phyloP scores from a whole-genome alignment of 1,284 basidiomycete genomes.

The Fomitopsis palustris region DNA sequence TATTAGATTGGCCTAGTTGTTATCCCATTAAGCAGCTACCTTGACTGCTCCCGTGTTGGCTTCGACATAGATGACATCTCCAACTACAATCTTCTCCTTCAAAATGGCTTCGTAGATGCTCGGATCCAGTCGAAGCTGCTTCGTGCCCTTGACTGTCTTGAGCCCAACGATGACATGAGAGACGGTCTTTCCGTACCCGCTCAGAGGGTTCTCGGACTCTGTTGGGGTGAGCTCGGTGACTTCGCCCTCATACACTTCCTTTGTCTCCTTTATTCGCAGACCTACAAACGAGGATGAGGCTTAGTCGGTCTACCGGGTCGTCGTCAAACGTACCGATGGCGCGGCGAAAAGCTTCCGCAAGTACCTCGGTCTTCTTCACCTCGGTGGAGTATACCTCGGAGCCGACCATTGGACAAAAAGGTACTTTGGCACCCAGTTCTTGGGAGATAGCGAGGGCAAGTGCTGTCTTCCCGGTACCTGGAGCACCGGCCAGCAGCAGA shows the following conservation, averaged over 20 bases:
- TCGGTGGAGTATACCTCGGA: conserved; percentile 96
- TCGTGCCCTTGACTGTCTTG: conserved; percentile 98
- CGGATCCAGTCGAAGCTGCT: conserved; percentile 93
- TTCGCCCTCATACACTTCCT: conserved; percentile 98
- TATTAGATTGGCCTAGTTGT: not conserved
- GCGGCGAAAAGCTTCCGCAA: conserved; percentile 93
- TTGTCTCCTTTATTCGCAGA: conserved; percentile 95
- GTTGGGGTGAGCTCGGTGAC: conserved; percentile 96
- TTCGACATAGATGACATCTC: conserved; percentile 97
- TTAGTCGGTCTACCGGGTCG: conserved; percentile 1
- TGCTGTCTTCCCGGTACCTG: conserved; percentile 95
- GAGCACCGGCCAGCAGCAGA: conserved; percentile 83
- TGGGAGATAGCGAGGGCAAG: conserved; percentile 92
- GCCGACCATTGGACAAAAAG: conserved; percentile 98
- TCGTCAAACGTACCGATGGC: conserved; percentile 82
- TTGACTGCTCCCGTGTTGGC: conserved; percentile 95
- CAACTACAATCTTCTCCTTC: conserved; percentile 96
- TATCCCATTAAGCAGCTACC: conserved; percentile 39
- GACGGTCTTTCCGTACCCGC: conserved; percentile 98
- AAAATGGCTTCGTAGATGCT: conserved; percentile 96
- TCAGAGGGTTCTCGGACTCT: conserved; percentile 92
- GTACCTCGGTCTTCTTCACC: conserved; percentile 98
- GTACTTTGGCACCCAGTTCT: conserved; percentile 92
- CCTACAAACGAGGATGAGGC: conserved; percentile 43
- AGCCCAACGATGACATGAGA: conserved; percentile 95